Evolutionary conservation across 768 basidiomycete genomes (phyloP), one percentile per base, ranked within the genome.

Genomic region (Mycena rebaudengoi): DNA sequence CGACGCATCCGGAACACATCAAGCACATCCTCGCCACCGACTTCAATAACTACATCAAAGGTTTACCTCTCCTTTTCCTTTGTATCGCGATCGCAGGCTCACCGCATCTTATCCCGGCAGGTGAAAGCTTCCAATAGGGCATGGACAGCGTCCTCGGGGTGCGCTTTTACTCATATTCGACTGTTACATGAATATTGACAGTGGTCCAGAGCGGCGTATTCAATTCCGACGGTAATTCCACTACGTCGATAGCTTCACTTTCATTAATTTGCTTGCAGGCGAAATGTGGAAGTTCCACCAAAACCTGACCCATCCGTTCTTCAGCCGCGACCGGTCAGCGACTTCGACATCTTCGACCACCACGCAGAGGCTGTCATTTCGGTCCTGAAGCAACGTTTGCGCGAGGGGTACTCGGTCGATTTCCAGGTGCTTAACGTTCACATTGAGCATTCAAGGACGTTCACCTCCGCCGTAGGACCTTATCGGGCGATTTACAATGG

Each of bases 401-500:
- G 71, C 3, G 75, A 79, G 21, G 87, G 86, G 0, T 76, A 80
- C 49, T 75, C 88, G 3, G 79, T 88, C n/a, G 86, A 89, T 65
- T 82, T 88, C 60, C 88, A 88, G 72, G 85, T 85, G 16, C 28
- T 25, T 48, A 10, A 1, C 5, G 14, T 35, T 23, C 11, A 25
- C 18, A 8, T 4, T 4, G 37, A 6, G 0, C 23, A 65, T 20
- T 40, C 33, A 32, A 25, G 29, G 50, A 60, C 25, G 13, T 18
- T n/a, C n/a, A 25, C 28, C 43, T n/a, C 13, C 29, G 86, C 49
- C 75, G 18, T 26, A 86, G 83, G 88, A 88, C 65, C 74, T 87
- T 5, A 84, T 88, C 71, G 82, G 81, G 4, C 82, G 88, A 5
- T 90, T 89, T 71, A 88, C 89, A 0, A 82, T 91, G 25, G 90